A percentile compares a stretch with the other conserved stretches of the same genome.
phyloP scores from a whole-genome alignment of 176 grass and related monocot genomes.

The Eleusine coracana region DNA sequence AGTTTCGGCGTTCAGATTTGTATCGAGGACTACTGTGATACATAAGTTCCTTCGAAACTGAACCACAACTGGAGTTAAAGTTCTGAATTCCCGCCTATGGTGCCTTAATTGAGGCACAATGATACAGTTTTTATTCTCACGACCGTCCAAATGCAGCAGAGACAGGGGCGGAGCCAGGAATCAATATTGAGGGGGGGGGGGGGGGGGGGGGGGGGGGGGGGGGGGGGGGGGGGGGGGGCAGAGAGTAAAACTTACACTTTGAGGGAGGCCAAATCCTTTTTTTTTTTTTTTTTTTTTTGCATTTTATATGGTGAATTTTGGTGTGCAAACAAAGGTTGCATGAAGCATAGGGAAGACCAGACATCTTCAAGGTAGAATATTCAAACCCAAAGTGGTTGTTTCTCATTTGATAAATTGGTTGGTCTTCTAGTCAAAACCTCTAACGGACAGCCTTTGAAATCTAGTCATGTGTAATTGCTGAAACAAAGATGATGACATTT shows the following conservation, averaged over 20 bases:
- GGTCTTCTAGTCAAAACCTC: not conserved
- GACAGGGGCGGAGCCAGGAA: too few relatives aligned
- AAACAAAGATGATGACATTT: not conserved
- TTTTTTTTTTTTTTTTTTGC: too few relatives aligned
- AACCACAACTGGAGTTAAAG: not conserved
- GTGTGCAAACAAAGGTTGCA: too few relatives aligned
- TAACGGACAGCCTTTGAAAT: not conserved
- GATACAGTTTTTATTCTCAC: not conserved
- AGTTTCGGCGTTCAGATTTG: not conserved
- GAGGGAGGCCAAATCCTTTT: too few relatives aligned
- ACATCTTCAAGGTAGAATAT: not conserved
- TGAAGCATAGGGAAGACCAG: too few relatives aligned
- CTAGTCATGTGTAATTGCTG: not conserved
- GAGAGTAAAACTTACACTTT: too few relatives aligned
- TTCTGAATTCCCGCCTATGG: not conserved
- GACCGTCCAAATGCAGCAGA: too few relatives aligned
- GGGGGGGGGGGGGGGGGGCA: too few relatives aligned
- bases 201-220: too few relatives aligned
- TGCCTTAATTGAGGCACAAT: not conserved
- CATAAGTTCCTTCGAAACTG: not conserved
- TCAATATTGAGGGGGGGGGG: too few relatives aligned
- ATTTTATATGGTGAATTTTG: too few relatives aligned
- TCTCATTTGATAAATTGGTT: not conserved
- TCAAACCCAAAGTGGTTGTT: not conserved
- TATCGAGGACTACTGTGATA: not conserved